These are phyloP conservation scores for Tremella yokohamensis DNA, from an alignment of 768 basidiomycete species.

Conservation along the genomic window DNA sequence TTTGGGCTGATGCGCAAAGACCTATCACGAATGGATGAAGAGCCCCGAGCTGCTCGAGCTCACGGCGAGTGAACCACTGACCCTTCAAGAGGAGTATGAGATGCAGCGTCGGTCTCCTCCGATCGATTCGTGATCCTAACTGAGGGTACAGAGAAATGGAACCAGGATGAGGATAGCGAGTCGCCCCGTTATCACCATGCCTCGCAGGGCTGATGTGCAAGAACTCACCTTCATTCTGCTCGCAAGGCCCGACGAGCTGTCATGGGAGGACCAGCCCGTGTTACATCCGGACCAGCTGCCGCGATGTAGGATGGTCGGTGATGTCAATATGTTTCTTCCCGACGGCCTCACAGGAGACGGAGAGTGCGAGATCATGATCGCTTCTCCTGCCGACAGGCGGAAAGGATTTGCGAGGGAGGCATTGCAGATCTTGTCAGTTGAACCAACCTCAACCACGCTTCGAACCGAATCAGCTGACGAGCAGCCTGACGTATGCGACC, in stretches of 20 bases:
- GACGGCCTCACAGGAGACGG: constrained; percentile 62
- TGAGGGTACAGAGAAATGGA: constrained; percentile 68
- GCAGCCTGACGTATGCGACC: constrained; percentile 56
- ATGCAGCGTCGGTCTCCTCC: constrained; percentile 72
- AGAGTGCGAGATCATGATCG: constrained; percentile 91
- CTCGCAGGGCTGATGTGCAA: constrained; percentile 32
- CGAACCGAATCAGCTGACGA: constrained; percentile 41
- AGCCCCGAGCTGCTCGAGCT: constrained; percentile 65
- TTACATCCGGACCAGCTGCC: constrained; percentile 45
- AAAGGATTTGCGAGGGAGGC: constrained; percentile 55
- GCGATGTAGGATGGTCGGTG: constrained; percentile 72
- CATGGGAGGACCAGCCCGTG: constrained; percentile 20
- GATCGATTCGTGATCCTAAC: neutral
- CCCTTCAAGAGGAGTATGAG: constrained; percentile 73
- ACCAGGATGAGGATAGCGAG: constrained; percentile 74
- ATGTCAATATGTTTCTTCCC: constrained; percentile 85
- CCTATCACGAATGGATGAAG: constrained; percentile 79
- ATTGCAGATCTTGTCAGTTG: constrained; percentile 32
- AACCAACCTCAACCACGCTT: neutral
- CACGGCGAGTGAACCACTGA: constrained; percentile 81
- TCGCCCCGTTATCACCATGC: constrained; percentile 12
- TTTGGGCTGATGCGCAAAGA: constrained; percentile 53
- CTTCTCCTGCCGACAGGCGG: constrained; percentile 62
- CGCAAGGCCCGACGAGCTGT: constrained; percentile 51
- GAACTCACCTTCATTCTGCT: constrained; percentile 89